Percentiles rank a stretch among this genome's conserved stretches.
Conservation (phyloP, 306 rosid genomes). For the Cucumis cinereus region DNA sequence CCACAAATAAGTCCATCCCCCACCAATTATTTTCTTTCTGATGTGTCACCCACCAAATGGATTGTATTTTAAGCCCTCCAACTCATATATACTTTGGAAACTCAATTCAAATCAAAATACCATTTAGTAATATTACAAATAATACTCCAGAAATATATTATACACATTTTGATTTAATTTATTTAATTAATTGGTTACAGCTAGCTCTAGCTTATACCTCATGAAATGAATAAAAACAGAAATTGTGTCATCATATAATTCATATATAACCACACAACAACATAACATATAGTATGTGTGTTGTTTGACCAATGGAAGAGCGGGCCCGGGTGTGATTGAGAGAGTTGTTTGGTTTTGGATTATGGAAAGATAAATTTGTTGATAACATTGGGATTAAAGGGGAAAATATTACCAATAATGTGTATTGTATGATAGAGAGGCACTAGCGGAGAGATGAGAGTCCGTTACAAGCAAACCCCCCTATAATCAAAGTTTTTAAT, state of each 20-base stretch:
- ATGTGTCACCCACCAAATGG: slow-evolving; percentile 87
- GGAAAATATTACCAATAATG: background rate
- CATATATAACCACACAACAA: background rate
- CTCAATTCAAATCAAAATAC: background rate
- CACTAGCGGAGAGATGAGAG: background rate
- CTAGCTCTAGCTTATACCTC: background rate
- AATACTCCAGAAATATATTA: too few relatives aligned
- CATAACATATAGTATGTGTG: background rate
- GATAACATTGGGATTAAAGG: background rate
- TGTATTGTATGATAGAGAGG: background rate
- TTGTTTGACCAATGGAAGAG: background rate
- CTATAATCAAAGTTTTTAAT: background rate
- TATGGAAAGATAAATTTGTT: slow-evolving; percentile 3
- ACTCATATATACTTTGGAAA: slow-evolving; percentile 31
- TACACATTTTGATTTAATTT: too few relatives aligned
- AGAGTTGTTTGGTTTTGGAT: background rate
- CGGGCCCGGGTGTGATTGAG: background rate
- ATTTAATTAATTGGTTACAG: too few relatives aligned
- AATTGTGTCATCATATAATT: background rate
- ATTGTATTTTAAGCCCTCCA: slow-evolving; percentile 52
- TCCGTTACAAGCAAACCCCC: background rate
- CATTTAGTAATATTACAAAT: too few relatives aligned
- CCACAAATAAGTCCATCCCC: slow-evolving; percentile 24
- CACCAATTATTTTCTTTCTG: slow-evolving; percentile 38
- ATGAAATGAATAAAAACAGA: too few relatives aligned